These are phyloP conservation scores for Ceratobasidium sp. DNA, from an alignment of 1,284 basidiomycete genomes.

Conservation along the genomic window DNA sequence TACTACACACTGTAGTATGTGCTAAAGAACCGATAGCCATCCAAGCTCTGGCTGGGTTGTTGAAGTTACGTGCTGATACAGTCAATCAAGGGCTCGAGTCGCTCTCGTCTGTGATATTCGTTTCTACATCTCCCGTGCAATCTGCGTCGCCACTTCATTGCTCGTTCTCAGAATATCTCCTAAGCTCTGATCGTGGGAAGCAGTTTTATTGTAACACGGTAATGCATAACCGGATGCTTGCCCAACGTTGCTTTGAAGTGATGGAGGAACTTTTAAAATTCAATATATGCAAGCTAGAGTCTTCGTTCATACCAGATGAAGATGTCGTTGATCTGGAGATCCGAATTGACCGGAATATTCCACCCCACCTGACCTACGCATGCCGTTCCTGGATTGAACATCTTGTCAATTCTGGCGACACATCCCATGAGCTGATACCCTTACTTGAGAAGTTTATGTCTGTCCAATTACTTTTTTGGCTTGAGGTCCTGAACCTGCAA, in stretches of 20 bases:
- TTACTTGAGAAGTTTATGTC: not conserved
- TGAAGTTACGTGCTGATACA: not conserved
- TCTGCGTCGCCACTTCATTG: too few species aligned
- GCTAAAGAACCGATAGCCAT: not conserved
- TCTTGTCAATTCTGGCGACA: not conserved
- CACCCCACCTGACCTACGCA: not conserved
- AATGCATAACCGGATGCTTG: not conserved
- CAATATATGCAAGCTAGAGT: constrained; percentile 9
- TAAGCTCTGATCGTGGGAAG: not conserved
- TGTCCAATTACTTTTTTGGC: not conserved
- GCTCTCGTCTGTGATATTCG: not conserved
- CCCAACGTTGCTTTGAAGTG: not conserved
- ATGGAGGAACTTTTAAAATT: not conserved
- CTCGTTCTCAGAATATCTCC: constrained; percentile 1
- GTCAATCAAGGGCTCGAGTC: not conserved
- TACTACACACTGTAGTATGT: not conserved
- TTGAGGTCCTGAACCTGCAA: constrained; percentile 2
- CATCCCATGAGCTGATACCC: not conserved
- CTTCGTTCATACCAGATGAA: not conserved
- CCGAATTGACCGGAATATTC: not conserved
- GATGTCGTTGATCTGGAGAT: not conserved
- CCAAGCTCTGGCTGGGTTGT: not conserved
- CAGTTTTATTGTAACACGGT: not conserved
- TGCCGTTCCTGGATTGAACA: not conserved
- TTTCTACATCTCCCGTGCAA: too few species aligned